phyloP scores from a whole-genome alignment of 305 asterid species.

The Fraxinus dipetala region DNA sequence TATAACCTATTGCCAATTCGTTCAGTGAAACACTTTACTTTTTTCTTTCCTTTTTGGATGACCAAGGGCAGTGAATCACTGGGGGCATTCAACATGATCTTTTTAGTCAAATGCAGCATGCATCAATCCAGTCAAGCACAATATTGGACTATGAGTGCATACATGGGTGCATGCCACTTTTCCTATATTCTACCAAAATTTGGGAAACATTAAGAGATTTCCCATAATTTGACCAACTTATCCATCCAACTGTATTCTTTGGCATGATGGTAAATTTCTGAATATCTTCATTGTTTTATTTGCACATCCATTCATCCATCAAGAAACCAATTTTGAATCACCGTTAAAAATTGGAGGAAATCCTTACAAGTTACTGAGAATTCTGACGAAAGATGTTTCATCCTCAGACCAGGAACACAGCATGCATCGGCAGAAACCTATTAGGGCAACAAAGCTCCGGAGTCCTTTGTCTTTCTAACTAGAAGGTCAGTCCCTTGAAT shows the following conservation, averaged over 20 bases:
- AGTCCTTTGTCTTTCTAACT: background rate
- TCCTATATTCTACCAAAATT: background rate
- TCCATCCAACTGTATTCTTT: background rate
- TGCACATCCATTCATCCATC: background rate
- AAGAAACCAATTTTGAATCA: background rate
- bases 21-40: background rate
- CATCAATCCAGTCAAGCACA: background rate
- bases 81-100: background rate
- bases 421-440: background rate
- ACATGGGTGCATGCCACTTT: background rate
- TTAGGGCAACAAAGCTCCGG: background rate
- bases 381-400: background rate
- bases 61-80: background rate
- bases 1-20: background rate
- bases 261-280: background rate
- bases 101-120: background rate
- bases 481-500: background rate
- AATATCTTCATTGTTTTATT: background rate
- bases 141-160: background rate
- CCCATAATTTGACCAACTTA: background rate
- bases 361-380: background rate
- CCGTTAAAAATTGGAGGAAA: background rate
- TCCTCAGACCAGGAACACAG: background rate
- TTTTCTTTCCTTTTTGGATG: background rate
- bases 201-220: background rate